phyloP scores from a whole-genome alignment of 441 rosid species.

The Mallotus repandus region DNA sequence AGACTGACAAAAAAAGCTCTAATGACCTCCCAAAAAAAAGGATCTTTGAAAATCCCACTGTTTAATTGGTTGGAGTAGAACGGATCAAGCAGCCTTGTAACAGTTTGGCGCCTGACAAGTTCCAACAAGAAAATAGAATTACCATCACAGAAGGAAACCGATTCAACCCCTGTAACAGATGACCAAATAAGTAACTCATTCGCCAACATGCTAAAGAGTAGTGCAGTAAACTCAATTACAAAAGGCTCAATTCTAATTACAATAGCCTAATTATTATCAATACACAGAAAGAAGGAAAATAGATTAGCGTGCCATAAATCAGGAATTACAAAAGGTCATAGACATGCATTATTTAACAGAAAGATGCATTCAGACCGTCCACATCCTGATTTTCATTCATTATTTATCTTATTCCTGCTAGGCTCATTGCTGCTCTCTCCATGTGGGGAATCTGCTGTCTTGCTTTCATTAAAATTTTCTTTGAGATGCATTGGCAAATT shows the following conservation, averaged over 20 bases:
- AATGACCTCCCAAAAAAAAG: too few relatives aligned
- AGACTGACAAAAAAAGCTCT: too few relatives aligned
- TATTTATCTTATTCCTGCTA: conserved; percentile 21
- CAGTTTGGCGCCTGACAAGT: too few relatives aligned
- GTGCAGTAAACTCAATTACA: background rate
- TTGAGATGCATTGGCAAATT: conserved; percentile 11
- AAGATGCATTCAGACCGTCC: background rate
- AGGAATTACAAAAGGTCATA: background rate
- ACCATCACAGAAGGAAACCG: background rate
- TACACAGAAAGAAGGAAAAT: background rate
- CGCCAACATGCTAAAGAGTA: background rate
- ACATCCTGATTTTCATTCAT: conserved; percentile 1
- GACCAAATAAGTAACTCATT: background rate
- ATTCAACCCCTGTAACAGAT: too few relatives aligned
- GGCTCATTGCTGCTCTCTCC: conserved; percentile 5
- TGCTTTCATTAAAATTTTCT: conserved; percentile 17
- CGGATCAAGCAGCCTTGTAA: too few relatives aligned
- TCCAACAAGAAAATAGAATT: too few relatives aligned
- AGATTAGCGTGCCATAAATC: background rate
- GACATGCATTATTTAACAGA: background rate
- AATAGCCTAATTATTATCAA: conserved; percentile 4
- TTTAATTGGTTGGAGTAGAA: too few relatives aligned
- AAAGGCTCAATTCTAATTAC: conserved; percentile 7
- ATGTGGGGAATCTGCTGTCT: conserved; percentile 14
- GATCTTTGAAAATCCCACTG: too few relatives aligned